Evolutionary conservation across 2,329 filamentous ascomycete genomes (phyloP), one percentile per base, ranked within the genome.

Genomic region (Cercospora berteroae): DNA sequence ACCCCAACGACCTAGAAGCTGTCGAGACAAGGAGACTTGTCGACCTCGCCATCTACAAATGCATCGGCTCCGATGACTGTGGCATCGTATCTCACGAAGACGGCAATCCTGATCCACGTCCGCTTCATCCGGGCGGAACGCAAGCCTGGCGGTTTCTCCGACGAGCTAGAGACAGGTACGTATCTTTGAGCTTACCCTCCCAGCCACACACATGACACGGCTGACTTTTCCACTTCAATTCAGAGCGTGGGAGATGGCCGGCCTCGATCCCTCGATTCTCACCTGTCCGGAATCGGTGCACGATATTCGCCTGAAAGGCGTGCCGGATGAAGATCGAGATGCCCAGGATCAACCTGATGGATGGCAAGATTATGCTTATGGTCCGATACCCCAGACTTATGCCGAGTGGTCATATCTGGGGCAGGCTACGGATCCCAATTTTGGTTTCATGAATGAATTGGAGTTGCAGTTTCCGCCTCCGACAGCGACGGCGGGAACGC

Each of bases 241-340:
- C 56, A 70, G 69, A 64, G 71, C 70, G 9, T 73, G 71, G 71
- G 70, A 72, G 52, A 70, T 68, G 66, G 71, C 69, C 23, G 70
- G 71, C 20, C 58, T 72, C 5, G 71, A 73, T 20, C 70, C 71
- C 2, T 68, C 66, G 8, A 69, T 71, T 39, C 69, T 72, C 7
- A 69, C 63, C 2, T 71, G 70, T 27, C 69, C 69, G 12, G 67
- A 71, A 25, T 67, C 64, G 10, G 70, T 71, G 12, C 66, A 71
- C 57, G 67, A 71, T 31, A 71, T 71, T 18, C 65, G 56, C 1
- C 66, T 72, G 16, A 64, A 66, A 31, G 68, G 68, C 59, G 68
- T 71, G 7, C 66, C 66, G 2, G 68, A 70, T 52, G 68, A 70
- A 31, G 68, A 69, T 33, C 64, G 68, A 33, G 57, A 70, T 39